Base-by-base conservation (phyloP, 768 basidiomycete genomes). In the Tricholoma hemisulphureum region DNA sequence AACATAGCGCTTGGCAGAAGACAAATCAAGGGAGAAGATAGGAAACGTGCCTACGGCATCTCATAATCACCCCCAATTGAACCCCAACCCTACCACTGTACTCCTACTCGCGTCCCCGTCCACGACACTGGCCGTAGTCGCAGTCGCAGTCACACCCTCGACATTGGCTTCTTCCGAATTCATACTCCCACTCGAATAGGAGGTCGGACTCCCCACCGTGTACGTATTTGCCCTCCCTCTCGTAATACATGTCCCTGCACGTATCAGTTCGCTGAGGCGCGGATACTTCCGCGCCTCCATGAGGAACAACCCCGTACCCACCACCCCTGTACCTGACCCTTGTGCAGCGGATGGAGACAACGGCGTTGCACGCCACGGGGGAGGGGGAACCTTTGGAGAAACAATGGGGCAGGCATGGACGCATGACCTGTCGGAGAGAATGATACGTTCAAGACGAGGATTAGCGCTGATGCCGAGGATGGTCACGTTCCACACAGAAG, bases 401-500 rank as follows among this genome's bases (percentile, higher is more conserved):
- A 26, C 37, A 13, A 55, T 23, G 14, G 60, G 56, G 16, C 32
- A 48, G 26, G 35, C 16, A 14, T 31, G 28, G 16, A 31, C 35
- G 24, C 9, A 49, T 7, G 46, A 43, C 37, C 61, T 63, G 31
- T 73, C 71, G 3, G 66, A 62, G 2, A 77, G 63, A 2, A 77
- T 68, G 63, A 87, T 77, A 43, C 77, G 74, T 61, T 81, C 73
- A 51, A 87, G 73, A 2, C 69, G 55, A 0, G 79, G 76, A 68
- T 86, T 87, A 6, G 65, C 53, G 37, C 81, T 74, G 35, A 86
- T 73, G 41, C 76, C 62, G 57, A 83, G 77, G 56, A 86, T 75
- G 13, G 80, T 63, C 43, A 77, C 72, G 68, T 82, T 84, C 86
- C 86, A 87, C 0, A 85, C 71, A 4, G 79, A 75, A 2, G 86